Base-by-base conservation (phyloP, 2,329 filamentous ascomycete species). In the Sarocladiaceae sp. region DNA sequence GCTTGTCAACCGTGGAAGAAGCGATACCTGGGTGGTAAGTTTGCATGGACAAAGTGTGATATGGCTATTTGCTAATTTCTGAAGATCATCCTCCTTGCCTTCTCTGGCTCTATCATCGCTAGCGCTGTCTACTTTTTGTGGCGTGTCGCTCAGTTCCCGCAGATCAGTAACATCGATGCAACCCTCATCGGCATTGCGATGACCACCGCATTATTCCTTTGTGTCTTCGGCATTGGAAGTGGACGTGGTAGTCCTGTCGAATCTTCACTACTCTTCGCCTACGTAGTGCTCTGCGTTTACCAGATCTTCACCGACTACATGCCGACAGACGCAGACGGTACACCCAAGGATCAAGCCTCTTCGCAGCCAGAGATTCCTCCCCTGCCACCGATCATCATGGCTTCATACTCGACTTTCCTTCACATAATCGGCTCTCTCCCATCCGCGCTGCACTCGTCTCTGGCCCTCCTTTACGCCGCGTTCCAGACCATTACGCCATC, bases 221-320 rank as follows among this genome's bases (percentile, higher is more conserved):
- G 88, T 61, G 87, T 85, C 12, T 96, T 91, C 74, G 93, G 93
- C 20, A 96, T 97, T 54, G 87, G 86, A 49, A 95, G 88, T 56
- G 91, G 91, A 2, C 83, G 90, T 55, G 93, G 93, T 49, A 98
- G 95, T 57, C 88, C 91, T 2, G 86, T 97, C 45, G 91, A 98
- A 66, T 95, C 88, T 53, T 95, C 91, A 18, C 72, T 98, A 10
- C 76, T 98, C 47, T 97, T 98, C 51, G 91, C 93, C 57, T 98
- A 98, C 65, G 81, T 96, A 49, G 93, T 95, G n/a, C 82, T 98
- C 50, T 97, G 91, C 70, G 86, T 97, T 59, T 98, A 97, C 68
- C 93, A 98, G 65, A 97, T 97, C 63, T 97, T 97, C 65, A 98
- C 93, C 56, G 93, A 98, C 66, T 97, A 97, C 66, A 80, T 91